A percentile compares a stretch with the other conserved stretches of the same genome.
phyloP scores from a whole-genome alignment of 441 rosid species.

The Euphorbia celastroides region DNA sequence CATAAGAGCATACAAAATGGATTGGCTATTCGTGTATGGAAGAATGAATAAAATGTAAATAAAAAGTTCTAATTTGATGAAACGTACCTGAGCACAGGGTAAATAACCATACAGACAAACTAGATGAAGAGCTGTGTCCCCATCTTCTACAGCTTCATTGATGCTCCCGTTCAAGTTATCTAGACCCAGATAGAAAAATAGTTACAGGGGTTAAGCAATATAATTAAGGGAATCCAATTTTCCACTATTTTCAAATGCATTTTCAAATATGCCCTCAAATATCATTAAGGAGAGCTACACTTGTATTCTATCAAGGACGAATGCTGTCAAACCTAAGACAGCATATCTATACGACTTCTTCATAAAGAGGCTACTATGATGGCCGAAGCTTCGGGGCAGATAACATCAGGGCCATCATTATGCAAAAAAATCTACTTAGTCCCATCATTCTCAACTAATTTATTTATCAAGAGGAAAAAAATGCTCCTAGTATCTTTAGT shows the following conservation, averaged over 20 bases:
- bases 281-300: background rate
- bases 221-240: background rate
- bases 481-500: background rate
- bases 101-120: slow-evolving; percentile 77
- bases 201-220: background rate
- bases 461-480: background rate
- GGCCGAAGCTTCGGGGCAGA: background rate
- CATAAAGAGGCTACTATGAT: background rate
- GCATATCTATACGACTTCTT: background rate
- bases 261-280: background rate
- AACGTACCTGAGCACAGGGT: slow-evolving; percentile 72
- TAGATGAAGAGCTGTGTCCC: slow-evolving; percentile 86
- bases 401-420: background rate
- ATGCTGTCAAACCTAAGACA: background rate
- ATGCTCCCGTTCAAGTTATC: slow-evolving; percentile 66
- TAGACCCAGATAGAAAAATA: slow-evolving; percentile 18
- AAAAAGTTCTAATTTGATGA: slow-evolving; percentile 3
- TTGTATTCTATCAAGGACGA: background rate
- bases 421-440: background rate
- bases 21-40: background rate
- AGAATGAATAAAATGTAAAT: background rate
- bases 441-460: background rate
- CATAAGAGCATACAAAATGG: background rate
- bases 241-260: background rate
- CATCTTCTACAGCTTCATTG: slow-evolving; percentile 76